Evolutionary conservation across 495 filamentous ascomycete species (phyloP), one percentile per base, ranked within the genome.

Genomic region (Hypoxylon lienhwacheense): DNA sequence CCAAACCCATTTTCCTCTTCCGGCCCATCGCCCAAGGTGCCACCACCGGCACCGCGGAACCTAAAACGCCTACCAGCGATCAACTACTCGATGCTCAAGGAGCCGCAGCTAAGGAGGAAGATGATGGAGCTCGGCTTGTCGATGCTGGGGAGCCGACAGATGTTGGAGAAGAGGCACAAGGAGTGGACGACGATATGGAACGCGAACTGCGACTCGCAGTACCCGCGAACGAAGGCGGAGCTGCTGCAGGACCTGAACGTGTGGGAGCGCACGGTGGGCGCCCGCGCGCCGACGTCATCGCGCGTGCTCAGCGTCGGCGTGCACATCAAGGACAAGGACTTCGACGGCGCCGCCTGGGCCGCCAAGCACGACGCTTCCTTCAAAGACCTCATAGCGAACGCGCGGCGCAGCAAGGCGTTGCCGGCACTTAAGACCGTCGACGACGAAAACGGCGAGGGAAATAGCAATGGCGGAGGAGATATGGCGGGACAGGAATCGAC

Each of bases 131-230:
- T 93, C 2, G 91, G 92, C n/a, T 82, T 99, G 40, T 85, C 90
- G 0, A 76, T 80, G 4, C 71, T 65, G 56, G 93, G 93, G 2
- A 63, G 81, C 1, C 80, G 81, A 31, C 73, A 76, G 31, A 72
- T 89, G 5, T 68, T 97, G 19, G 85, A 93, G 63, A 80, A 78
- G 58, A 80, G 93, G 49, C 91, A 97, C 58, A 88, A 80, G 1
- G 93, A 99, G 71, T 99, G 91, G 91, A 77, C 92, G 58, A 97
- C 91, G 33, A 66, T 97, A 19, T 97, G 89, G 85, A 99, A 99
- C 66, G 89, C 95, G 10, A 97, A 97, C 58, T 92, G 89, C 69
- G 93, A 99, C 67, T 86, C 90, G 2, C 80, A 77, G 45, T 72
- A 69, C 3, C 90, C 89, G 1, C 86, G 86, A 61, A 70, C 76